A percentile compares a stretch with the other conserved stretches of the same genome.
Conservation (phyloP, 495 filamentous ascomycete genomes). For the Aspergillus mulundensis region DNA sequence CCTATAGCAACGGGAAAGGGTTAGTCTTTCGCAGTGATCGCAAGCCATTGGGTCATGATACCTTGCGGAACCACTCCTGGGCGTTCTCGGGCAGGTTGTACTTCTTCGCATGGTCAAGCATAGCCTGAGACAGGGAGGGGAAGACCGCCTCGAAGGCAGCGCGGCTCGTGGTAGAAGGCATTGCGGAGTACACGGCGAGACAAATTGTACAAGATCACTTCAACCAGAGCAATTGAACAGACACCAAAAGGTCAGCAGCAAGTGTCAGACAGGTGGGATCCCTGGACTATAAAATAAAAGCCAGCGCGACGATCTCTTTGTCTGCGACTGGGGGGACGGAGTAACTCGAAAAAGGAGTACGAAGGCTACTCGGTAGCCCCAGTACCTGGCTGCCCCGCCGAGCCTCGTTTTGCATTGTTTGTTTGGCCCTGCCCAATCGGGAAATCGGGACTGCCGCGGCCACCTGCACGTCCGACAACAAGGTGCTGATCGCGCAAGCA, state of each 20-base stretch:
- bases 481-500: not conserved
- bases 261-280: not conserved
- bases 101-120: slow-evolving; percentile 66
- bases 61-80: slow-evolving; percentile 83
- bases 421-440: slow-evolving; percentile 12
- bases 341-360: slow-evolving; percentile 1
- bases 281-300: not conserved
- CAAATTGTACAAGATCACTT: not conserved
- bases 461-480: not conserved
- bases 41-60: slow-evolving; percentile 31
- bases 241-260: not conserved
- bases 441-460: slow-evolving; percentile 9
- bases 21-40: not conserved
- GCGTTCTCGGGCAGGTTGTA: slow-evolving; percentile 81
- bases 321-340: slow-evolving; percentile 6
- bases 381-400: not conserved
- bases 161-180: slow-evolving; percentile 67
- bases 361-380: not conserved
- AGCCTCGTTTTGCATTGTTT: slow-evolving; percentile 27
- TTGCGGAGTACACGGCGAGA: slow-evolving; percentile 28
- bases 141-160: slow-evolving; percentile 87
- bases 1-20: slow-evolving; percentile 14
- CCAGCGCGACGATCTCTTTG: not conserved
- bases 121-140: slow-evolving; percentile 70
- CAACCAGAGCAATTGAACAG: not conserved